A percentile compares a stretch with the other conserved stretches of the same genome.
These are phyloP conservation scores for Anthostomella pinea DNA, from an alignment of 2,329 filamentous ascomycete species.

Conservation along the genomic window DNA sequence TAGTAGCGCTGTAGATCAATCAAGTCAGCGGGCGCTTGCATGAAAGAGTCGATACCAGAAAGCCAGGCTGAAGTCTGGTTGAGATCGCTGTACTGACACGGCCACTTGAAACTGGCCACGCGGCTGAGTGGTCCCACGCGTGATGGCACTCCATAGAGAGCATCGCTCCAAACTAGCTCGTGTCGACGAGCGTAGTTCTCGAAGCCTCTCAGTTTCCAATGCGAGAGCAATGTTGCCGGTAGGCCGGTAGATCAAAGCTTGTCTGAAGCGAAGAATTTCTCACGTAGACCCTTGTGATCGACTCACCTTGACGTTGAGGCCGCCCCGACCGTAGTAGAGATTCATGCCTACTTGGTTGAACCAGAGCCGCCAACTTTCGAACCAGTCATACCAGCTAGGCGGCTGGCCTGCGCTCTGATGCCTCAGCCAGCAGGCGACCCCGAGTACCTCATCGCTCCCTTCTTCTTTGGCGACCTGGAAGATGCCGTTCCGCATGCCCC, in stretches of 20 bases:
- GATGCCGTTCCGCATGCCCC: slow-evolving; percentile 67
- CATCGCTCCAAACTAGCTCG: no score
- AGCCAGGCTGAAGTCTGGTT: slow-evolving; percentile 7
- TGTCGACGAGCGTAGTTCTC: no score
- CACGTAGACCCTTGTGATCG: slow-evolving; percentile 1
- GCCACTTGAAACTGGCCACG: slow-evolving; percentile 2
- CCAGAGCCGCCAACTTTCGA: slow-evolving; percentile 65
- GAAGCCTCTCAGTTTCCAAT: no score
- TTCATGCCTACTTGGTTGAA: slow-evolving; percentile 66
- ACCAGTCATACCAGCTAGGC: slow-evolving; percentile 59
- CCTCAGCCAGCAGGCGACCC: slow-evolving; percentile 70
- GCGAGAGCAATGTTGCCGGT: slow-evolving; percentile 17
- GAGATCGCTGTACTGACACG: slow-evolving; percentile 18
- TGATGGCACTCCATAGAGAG: no score
- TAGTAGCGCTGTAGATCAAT: slow-evolving; percentile 54
- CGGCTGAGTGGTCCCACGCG: not conserved
- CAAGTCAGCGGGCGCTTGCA: slow-evolving; percentile 14
- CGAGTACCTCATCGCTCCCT: slow-evolving; percentile 54
- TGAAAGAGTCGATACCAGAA: not conserved
- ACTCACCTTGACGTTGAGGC: slow-evolving; percentile 57
- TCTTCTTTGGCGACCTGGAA: slow-evolving; percentile 68
- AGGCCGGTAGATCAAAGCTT: slow-evolving; percentile 15
- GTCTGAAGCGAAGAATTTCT: slow-evolving; percentile 12
- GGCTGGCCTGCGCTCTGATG: slow-evolving; percentile 48
- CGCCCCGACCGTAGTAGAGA: slow-evolving; percentile 64